Percentiles rank a stretch among this genome's conserved stretches.
phyloP scores from a whole-genome alignment of 2,329 filamentous ascomycete species.

The Colletotrichum spaethianum region DNA sequence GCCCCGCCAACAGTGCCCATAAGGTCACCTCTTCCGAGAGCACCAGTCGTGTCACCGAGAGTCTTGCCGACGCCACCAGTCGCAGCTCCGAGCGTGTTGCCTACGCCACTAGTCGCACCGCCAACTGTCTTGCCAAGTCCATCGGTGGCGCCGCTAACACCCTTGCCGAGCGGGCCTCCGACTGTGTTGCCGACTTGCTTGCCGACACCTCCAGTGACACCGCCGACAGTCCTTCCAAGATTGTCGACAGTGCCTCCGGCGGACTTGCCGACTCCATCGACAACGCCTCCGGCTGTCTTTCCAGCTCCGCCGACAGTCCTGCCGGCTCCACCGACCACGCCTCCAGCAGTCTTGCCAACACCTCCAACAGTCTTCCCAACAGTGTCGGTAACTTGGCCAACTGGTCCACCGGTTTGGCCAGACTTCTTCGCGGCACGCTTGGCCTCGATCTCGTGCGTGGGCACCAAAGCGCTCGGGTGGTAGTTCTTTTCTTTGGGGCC shows the following conservation, averaged over 20 bases:
- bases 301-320: slow-evolving; percentile 17
- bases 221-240: slow-evolving; percentile 19
- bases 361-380: slow-evolving; percentile 29
- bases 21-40: slow-evolving; percentile 29
- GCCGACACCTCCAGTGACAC: slow-evolving; percentile 20
- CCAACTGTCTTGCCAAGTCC: slow-evolving; percentile 28
- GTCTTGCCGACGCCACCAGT: slow-evolving; percentile 32
- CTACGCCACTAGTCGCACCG: slow-evolving; percentile 24
- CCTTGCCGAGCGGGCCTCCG: slow-evolving; percentile 25
- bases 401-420: slow-evolving; percentile 10
- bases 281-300: slow-evolving; percentile 4
- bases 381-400: slow-evolving; percentile 23
- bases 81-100: slow-evolving; percentile 31
- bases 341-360: slow-evolving; percentile 17
- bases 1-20: slow-evolving; percentile 32
- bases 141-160: slow-evolving; percentile 12
- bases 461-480: slow-evolving; percentile 23
- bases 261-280: slow-evolving; percentile 20
- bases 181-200: slow-evolving; percentile 25
- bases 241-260: slow-evolving; percentile 18
- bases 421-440: slow-evolving; percentile 11
- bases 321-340: slow-evolving; percentile 21
- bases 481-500: slow-evolving; percentile 28
- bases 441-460: slow-evolving; percentile 32
- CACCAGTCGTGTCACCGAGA: slow-evolving; percentile 26